Evolutionary conservation across 306 rosid genomes (phyloP).

Genomic region (Vicia sativa): DNA sequence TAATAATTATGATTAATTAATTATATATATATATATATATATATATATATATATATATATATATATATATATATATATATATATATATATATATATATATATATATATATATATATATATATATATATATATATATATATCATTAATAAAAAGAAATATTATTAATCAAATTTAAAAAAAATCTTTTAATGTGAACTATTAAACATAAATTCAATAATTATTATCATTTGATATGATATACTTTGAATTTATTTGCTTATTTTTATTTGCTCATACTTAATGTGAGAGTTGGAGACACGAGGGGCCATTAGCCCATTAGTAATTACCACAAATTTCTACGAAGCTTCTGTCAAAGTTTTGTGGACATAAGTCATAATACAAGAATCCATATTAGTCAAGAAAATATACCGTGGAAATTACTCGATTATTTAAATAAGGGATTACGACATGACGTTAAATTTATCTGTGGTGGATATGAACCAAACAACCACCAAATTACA

Average conservation of each 20-base stretch:
- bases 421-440: not conserved
- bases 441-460: constrained; percentile 28
- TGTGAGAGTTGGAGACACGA: constrained; percentile 24
- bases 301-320: not conserved
- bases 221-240: too few relatives aligned
- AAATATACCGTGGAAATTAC: constrained; percentile 23
- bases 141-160: too few relatives aligned
- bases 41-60: too few relatives aligned
- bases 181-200: too few relatives aligned
- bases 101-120: too few relatives aligned
- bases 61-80: too few relatives aligned
- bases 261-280: not conserved
- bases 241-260: not conserved
- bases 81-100: too few relatives aligned
- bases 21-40: too few relatives aligned
- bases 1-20: too few relatives aligned
- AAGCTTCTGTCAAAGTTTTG: constrained; percentile 3
- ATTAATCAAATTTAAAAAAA: too few relatives aligned
- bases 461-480: constrained; percentile 41
- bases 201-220: too few relatives aligned
- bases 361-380: not conserved
- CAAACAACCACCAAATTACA: constrained; percentile 49
- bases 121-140: too few relatives aligned
- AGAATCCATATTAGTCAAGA: constrained; percentile 28
- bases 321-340: constrained; percentile 14